Conservation (phyloP, 164 flowering plant genomes). For the Nymphaea colorata region DNA sequence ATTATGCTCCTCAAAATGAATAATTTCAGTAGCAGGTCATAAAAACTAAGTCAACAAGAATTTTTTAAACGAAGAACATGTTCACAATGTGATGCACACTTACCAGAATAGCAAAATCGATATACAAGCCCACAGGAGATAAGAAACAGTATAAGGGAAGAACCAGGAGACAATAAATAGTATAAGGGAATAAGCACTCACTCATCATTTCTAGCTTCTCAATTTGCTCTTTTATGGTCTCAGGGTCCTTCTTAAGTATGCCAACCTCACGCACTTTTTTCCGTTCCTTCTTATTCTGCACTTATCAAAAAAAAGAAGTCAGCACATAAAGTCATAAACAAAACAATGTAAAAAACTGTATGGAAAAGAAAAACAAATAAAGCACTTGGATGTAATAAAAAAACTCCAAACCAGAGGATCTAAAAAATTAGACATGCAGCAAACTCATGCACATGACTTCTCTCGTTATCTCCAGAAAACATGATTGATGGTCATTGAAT, state of each 20-base stretch:
- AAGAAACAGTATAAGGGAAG: not conserved
- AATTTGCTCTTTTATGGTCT: slow-evolving; percentile 76
- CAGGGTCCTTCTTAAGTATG: slow-evolving; percentile 95
- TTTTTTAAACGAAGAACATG: too few species aligned
- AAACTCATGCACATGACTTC: too few species aligned
- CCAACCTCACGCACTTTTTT: slow-evolving; percentile 99
- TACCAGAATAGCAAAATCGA: too few species aligned
- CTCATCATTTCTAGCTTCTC: slow-evolving; percentile 90
- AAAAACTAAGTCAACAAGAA: too few species aligned
- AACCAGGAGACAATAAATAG: not conserved
- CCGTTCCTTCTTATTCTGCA: slow-evolving; percentile 92
- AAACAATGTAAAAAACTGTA: not conserved
- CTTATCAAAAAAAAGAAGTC: not conserved
- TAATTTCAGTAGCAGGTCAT: too few species aligned
- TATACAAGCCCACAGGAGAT: not conserved
- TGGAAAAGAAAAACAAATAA: not conserved
- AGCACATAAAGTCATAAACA: not conserved
- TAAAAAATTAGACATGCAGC: too few species aligned
- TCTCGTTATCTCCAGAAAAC: too few species aligned
- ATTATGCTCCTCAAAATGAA: too few species aligned
- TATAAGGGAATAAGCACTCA: slow-evolving; percentile 26
- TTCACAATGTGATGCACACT: too few species aligned
- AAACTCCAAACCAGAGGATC: too few species aligned
- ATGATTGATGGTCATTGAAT: too few species aligned
- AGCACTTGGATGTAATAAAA: too few species aligned